Conservation (phyloP, 108 stramenopile species). For the Licmophora abbreviata region DNA sequence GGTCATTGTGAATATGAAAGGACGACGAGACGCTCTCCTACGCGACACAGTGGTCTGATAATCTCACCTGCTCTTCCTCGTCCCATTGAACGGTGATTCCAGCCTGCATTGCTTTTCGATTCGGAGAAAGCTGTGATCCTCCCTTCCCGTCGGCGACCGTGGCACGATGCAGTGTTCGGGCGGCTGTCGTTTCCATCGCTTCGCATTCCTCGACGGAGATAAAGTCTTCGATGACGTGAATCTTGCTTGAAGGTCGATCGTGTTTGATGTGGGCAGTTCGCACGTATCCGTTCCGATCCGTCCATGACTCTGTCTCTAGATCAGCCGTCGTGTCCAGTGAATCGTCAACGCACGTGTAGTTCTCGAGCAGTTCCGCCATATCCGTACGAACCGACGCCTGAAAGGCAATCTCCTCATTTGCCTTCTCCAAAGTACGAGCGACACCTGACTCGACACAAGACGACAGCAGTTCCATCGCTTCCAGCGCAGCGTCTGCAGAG, state of each 20-base stretch:
- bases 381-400: conserved; percentile 43
- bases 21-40: neutral
- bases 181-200: conserved; percentile 58
- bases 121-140: conserved; percentile 39
- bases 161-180: conserved; percentile 53
- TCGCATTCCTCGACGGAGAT: conserved; percentile 74
- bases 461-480: conserved; percentile 18
- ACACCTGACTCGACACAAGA: conserved; percentile 34
- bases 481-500: neutral
- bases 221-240: conserved; percentile 75
- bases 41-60: neutral
- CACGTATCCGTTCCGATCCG: no score
- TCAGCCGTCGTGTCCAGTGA: conserved; percentile 37
- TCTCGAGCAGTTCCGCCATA: conserved; percentile 56
- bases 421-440: conserved; percentile 28
- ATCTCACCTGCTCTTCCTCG: neutral
- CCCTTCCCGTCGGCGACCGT: conserved; percentile 84
- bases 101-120: neutral
- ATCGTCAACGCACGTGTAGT: conserved; percentile 76
- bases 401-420: conserved; percentile 66
- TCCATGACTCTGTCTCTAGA: conserved; percentile 15
- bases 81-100: neutral
- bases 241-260: conserved; percentile 55
- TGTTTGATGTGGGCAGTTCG: no score
- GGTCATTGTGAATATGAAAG: neutral